Conservation (phyloP, 441 rosid species). For the Melastoma candidum region DNA sequence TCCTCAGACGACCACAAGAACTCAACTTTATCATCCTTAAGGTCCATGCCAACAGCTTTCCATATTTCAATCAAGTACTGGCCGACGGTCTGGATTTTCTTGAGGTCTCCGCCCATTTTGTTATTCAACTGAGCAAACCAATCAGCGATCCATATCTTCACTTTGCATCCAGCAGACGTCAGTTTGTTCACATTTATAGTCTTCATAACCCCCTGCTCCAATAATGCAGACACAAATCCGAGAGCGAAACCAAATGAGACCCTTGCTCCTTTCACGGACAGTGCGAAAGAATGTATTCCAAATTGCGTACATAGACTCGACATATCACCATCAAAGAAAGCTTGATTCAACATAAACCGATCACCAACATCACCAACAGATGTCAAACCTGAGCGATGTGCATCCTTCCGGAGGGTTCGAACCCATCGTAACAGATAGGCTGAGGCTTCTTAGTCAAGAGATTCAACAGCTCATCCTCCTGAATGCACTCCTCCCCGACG, state of each 20-base stretch:
- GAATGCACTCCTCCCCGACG: slow-evolving; percentile 68
- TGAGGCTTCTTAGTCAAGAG: slow-evolving; percentile 61
- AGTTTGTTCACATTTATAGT: slow-evolving; percentile 64
- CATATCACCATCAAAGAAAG: neutral
- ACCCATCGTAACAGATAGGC: slow-evolving; percentile 84
- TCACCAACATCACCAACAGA: neutral
- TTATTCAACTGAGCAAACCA: slow-evolving; percentile 91
- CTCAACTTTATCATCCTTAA: slow-evolving; percentile 37
- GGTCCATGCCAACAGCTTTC: slow-evolving; percentile 70
- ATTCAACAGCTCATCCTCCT: slow-evolving; percentile 60
- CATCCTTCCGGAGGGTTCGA: slow-evolving; percentile 90
- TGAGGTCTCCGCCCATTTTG: slow-evolving; percentile 79
- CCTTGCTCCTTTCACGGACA: too few relatives aligned
- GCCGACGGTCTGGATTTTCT: slow-evolving; percentile 62
- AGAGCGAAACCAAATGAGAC: neutral
- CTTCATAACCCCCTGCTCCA: slow-evolving; percentile 69
- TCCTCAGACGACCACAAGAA: slow-evolving; percentile 80
- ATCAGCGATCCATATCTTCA: slow-evolving; percentile 87
- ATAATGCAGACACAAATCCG: neutral
- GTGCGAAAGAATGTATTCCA: too few relatives aligned
- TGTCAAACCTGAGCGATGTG: slow-evolving; percentile 76
- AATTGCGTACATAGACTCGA: too few relatives aligned
- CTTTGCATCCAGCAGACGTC: slow-evolving; percentile 69
- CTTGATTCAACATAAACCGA: neutral
- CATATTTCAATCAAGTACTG: slow-evolving; percentile 58